Conservation (phyloP, 2,329 filamentous ascomycete genomes). For the Blastomyces percursus region DNA sequence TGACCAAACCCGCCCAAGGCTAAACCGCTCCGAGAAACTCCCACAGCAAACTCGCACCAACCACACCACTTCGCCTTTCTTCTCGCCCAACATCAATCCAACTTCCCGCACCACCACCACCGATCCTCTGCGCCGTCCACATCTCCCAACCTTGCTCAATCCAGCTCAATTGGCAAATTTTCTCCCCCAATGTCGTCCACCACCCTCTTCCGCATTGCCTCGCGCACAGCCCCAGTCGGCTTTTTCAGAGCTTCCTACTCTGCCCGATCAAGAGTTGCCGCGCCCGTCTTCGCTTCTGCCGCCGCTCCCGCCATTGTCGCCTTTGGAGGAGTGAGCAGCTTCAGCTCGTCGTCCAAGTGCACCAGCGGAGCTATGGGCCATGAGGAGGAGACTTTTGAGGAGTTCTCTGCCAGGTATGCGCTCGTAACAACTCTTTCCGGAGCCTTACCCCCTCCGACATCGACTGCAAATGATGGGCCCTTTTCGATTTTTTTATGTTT, state of each 20-base stretch:
- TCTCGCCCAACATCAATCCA: neutral
- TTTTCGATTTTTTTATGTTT: neutral
- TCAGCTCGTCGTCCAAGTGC: conserved; percentile 45
- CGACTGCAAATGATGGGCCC: neutral
- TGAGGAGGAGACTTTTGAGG: conserved; percentile 95
- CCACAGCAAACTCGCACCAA: conserved; percentile 4
- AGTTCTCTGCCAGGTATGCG: conserved; percentile 89
- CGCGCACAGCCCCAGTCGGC: conserved; percentile 50
- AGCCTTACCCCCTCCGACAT: neutral
- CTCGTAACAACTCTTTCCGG: no score
- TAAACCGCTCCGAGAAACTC: conserved; percentile 11
- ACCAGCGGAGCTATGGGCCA: conserved; percentile 46
- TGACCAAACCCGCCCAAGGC: conserved; percentile 4
- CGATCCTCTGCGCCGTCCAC: neutral
- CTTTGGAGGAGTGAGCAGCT: conserved; percentile 54
- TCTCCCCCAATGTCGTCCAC: conserved; percentile 50
- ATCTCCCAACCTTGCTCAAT: neutral
- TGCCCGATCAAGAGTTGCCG: conserved; percentile 44
- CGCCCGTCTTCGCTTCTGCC: conserved; percentile 42
- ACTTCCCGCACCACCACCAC: neutral
- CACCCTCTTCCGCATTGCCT: conserved; percentile 59
- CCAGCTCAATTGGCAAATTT: conserved; percentile 5
- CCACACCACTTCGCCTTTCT: neutral
- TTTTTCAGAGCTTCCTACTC: conserved; percentile 55
- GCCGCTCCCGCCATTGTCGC: conserved; percentile 41